These are phyloP conservation scores for Epichloe typhina DNA, from an alignment of 2,329 filamentous ascomycete species.

Conservation along the genomic window DNA sequence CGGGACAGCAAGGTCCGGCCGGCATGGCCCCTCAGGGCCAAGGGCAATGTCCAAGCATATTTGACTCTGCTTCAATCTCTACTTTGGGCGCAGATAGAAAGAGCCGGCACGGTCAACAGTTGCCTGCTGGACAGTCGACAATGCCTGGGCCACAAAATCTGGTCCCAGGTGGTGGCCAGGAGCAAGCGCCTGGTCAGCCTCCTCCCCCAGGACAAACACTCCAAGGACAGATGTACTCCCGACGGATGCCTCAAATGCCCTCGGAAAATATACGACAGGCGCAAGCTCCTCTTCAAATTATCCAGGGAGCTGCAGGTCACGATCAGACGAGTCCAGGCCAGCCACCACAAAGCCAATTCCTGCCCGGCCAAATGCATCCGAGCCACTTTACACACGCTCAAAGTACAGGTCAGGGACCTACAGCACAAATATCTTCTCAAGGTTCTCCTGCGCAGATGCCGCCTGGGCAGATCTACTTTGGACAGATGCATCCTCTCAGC, in stretches of 20 bases:
- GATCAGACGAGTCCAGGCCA: no score
- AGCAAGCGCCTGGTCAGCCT: no score
- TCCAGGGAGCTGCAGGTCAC: no score
- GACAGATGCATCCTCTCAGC: neutral
- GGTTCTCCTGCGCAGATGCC: neutral
- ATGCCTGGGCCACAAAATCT: no score
- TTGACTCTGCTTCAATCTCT: conserved; percentile 1
- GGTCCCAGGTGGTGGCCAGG: no score
- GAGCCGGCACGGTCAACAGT: no score
- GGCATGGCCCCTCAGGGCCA: neutral
- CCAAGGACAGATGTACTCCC: no score
- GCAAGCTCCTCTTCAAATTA: no score
- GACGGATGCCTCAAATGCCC: no score
- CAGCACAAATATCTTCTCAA: neutral
- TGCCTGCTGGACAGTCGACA: no score
- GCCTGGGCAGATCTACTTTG: neutral
- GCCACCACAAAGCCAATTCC: neutral
- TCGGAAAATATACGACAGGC: no score
- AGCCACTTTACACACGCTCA: neutral
- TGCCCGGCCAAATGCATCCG: neutral
- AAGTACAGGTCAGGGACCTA: neutral
- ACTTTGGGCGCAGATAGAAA: neutral
- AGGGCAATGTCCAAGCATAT: neutral
- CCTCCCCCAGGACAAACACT: no score
- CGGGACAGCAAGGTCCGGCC: conserved; percentile 4